Conservation (phyloP, 1,284 basidiomycete genomes). For the Apiotrichum mycotoxinovorans region DNA sequence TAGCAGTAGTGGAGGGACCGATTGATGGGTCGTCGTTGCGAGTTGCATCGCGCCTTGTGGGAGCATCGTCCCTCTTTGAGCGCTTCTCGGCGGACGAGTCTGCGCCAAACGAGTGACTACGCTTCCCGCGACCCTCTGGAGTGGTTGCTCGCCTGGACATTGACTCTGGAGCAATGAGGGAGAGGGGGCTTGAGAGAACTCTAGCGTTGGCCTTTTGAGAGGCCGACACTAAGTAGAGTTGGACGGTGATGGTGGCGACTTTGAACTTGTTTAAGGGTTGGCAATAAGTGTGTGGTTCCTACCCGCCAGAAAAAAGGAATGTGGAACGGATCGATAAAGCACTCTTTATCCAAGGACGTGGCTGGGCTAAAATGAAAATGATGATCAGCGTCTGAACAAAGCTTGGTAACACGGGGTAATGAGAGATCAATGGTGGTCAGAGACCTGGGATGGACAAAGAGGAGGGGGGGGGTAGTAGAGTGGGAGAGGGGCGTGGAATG, state of each 20-base stretch:
- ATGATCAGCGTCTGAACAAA: background rate
- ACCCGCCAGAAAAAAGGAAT: background rate
- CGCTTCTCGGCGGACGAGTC: constrained; percentile 10
- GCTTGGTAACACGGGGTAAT: background rate
- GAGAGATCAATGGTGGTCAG: background rate
- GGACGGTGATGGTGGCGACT: constrained; percentile 3
- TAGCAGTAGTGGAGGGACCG: background rate
- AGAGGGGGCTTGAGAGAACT: background rate
- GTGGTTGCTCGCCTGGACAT: constrained; percentile 10
- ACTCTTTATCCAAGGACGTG: background rate
- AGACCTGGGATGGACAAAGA: too few species aligned
- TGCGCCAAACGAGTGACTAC: constrained; percentile 11
- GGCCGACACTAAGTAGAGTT: background rate
- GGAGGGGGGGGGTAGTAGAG: background rate
- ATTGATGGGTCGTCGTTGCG: background rate
- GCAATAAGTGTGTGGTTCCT: background rate
- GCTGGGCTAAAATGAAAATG: background rate
- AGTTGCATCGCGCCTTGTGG: background rate
- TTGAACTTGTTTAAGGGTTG: background rate
- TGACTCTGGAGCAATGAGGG: background rate
- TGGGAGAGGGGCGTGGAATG: background rate
- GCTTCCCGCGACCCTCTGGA: constrained; percentile 9
- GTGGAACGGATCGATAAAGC: background rate
- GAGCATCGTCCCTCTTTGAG: background rate
- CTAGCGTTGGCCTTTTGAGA: constrained; percentile 8